Evolutionary conservation across 371 early-diverging fungal genomes (phyloP).

Genomic region (Phascolomyces articulosus): DNA sequence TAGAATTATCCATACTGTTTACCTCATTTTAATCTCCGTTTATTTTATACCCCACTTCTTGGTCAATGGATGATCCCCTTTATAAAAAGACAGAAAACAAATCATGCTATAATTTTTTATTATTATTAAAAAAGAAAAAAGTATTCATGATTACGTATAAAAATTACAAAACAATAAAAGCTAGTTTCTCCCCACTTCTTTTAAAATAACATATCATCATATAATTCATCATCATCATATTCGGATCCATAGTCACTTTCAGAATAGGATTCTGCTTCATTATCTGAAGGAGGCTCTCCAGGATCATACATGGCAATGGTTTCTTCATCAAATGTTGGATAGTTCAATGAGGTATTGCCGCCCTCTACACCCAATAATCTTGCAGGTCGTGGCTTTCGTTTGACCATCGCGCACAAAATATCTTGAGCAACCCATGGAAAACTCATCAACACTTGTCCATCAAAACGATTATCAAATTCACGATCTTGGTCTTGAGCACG

Average conservation of each 20-base stretch:
- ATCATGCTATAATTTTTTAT: too few species aligned
- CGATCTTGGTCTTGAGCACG: not conserved
- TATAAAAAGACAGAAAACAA: too few species aligned
- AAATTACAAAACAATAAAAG: too few species aligned
- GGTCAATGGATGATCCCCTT: too few species aligned
- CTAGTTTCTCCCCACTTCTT: not conserved
- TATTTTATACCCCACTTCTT: too few species aligned
- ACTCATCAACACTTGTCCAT: slow-evolving; percentile 35
- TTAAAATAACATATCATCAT: not conserved
- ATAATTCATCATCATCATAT: not conserved
- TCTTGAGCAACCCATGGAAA: slow-evolving; percentile 70
- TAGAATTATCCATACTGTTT: too few species aligned
- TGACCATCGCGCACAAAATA: slow-evolving; percentile 47
- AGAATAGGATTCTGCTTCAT: not conserved
- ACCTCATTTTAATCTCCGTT: too few species aligned
- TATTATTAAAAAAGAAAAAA: too few species aligned
- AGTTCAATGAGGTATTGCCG: too few species aligned
- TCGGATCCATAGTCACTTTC: not conserved
- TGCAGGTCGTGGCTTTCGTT: not conserved
- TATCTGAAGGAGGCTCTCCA: not conserved
- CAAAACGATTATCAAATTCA: slow-evolving; percentile 7
- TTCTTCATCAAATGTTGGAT: not conserved
- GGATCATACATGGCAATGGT: not conserved
- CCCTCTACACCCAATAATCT: not conserved
- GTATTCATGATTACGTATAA: too few species aligned